phyloP scores from a whole-genome alignment of 1,284 basidiomycete genomes.

The Tremellales sp. region DNA sequence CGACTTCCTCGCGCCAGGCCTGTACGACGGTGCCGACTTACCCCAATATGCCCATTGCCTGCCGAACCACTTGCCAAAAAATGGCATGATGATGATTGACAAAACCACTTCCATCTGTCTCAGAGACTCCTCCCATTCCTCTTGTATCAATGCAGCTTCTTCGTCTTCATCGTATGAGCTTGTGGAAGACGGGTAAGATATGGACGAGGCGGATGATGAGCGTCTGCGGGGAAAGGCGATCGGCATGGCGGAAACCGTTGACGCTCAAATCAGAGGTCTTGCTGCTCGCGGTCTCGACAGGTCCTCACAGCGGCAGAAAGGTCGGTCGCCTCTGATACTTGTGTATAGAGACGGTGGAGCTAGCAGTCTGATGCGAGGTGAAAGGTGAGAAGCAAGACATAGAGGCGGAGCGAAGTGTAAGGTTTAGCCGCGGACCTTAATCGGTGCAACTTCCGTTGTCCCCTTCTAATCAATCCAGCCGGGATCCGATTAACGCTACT shows the following conservation, averaged over 20 bases:
- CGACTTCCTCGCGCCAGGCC: not conserved
- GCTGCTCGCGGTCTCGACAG: no score
- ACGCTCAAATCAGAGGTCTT: no score
- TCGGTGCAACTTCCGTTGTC: no score
- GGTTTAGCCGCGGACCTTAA: no score
- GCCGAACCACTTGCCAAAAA: slow-evolving; percentile 82
- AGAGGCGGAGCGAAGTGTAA: no score
- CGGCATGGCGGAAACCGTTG: slow-evolving; percentile 22
- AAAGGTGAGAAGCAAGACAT: no score
- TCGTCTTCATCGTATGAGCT: slow-evolving; percentile 62
- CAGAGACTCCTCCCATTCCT: slow-evolving; percentile 88
- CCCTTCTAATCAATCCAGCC: no score
- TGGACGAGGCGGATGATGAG: slow-evolving; percentile 11
- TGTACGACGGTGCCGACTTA: slow-evolving; percentile 49
- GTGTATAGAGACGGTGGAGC: no score
- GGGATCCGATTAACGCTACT: no score
- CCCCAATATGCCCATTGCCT: slow-evolving; percentile 79
- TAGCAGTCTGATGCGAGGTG: no score
- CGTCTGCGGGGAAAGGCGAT: slow-evolving; percentile 36
- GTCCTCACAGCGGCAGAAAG: no score
- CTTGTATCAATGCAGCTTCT: slow-evolving; percentile 64
- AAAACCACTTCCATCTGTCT: slow-evolving; percentile 75
- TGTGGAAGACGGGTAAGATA: slow-evolving; percentile 51
- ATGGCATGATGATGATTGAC: slow-evolving; percentile 74
- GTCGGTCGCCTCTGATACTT: no score